Evolutionary conservation across 2,329 filamentous ascomycete genomes (phyloP).

Genomic region (Claviceps capensis): DNA sequence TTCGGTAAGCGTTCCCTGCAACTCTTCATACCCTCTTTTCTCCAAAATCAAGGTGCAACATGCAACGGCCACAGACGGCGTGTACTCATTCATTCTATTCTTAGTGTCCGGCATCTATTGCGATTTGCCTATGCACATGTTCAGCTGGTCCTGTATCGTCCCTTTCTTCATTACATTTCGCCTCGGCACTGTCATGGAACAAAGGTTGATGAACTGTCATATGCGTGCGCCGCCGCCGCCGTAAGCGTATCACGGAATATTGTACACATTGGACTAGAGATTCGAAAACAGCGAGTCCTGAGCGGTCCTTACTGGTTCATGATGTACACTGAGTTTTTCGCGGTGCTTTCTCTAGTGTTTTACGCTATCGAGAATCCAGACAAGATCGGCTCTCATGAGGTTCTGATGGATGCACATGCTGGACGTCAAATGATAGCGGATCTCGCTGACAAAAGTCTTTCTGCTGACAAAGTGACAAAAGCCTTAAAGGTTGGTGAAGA

Average conservation of each 20-base stretch:
- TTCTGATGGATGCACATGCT: slow-evolving; percentile 71
- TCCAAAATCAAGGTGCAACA: no score
- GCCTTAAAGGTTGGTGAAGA: slow-evolving; percentile 53
- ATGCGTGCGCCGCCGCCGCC: slow-evolving; percentile 53
- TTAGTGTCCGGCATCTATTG: slow-evolving; percentile 56
- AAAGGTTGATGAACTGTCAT: slow-evolving; percentile 60
- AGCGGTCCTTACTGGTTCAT: slow-evolving; percentile 80
- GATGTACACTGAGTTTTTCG: slow-evolving; percentile 72
- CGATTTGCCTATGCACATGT: slow-evolving; percentile 72
- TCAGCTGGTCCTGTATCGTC: slow-evolving; percentile 70
- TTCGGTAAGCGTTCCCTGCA: slow-evolving; percentile 43
- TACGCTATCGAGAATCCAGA: slow-evolving; percentile 71
- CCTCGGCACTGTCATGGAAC: slow-evolving; percentile 42
- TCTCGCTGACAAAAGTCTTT: slow-evolving; percentile 71
- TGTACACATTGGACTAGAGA: slow-evolving; percentile 66
- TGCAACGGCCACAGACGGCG: no score
- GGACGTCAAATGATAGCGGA: slow-evolving; percentile 72
- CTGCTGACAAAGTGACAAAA: slow-evolving; percentile 71
- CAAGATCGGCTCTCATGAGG: slow-evolving; percentile 59
- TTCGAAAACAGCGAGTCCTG: slow-evolving; percentile 60
- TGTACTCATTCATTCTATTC: background rate
- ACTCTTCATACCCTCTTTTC: no score
- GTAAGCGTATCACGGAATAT: slow-evolving; percentile 57
- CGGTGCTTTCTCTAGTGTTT: slow-evolving; percentile 65
- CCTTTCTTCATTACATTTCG: slow-evolving; percentile 73